Conservation (phyloP, 2,329 filamentous ascomycete species). For the Epicoccum sorghinum region DNA sequence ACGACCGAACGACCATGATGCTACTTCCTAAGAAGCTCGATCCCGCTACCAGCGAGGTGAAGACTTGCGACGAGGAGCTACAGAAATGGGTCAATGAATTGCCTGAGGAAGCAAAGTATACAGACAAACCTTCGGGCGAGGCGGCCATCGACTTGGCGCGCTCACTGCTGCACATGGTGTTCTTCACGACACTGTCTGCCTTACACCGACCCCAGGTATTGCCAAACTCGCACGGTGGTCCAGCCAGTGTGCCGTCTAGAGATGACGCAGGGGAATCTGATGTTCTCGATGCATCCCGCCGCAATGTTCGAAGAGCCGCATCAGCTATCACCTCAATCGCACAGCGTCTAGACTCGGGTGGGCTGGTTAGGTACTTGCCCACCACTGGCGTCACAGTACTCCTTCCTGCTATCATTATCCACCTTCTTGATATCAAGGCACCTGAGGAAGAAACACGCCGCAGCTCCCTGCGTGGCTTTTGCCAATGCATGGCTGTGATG, state of each 20-base stretch:
- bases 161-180: slow-evolving; percentile 90
- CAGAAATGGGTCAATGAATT: slow-evolving; percentile 77
- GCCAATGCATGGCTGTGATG: slow-evolving; percentile 91
- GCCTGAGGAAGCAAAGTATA: slow-evolving; percentile 73
- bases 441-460: slow-evolving; percentile 73
- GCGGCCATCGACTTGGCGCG: slow-evolving; percentile 71
- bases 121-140: slow-evolving; percentile 65
- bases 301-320: slow-evolving; percentile 82
- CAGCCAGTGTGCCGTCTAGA: slow-evolving; percentile 52
- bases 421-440: slow-evolving; percentile 90
- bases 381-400: slow-evolving; percentile 91
- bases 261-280: slow-evolving; percentile 57
- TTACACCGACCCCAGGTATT: slow-evolving; percentile 90
- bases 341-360: slow-evolving; percentile 72
- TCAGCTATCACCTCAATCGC: slow-evolving; percentile 85
- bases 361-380: slow-evolving; percentile 79
- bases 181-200: slow-evolving; percentile 88
- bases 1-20: slow-evolving; percentile 81
- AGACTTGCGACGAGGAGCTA: slow-evolving; percentile 78
- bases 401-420: slow-evolving; percentile 90
- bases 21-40: slow-evolving; percentile 86
- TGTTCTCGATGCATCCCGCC: slow-evolving; percentile 80
- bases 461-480: slow-evolving; percentile 79
- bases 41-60: slow-evolving; percentile 80
- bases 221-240: slow-evolving; percentile 67